A percentile compares a stretch with the other conserved stretches of the same genome.
Evolutionary conservation across 2,329 filamentous ascomycete species (phyloP).

Genomic region (Aspergillus unguis): DNA sequence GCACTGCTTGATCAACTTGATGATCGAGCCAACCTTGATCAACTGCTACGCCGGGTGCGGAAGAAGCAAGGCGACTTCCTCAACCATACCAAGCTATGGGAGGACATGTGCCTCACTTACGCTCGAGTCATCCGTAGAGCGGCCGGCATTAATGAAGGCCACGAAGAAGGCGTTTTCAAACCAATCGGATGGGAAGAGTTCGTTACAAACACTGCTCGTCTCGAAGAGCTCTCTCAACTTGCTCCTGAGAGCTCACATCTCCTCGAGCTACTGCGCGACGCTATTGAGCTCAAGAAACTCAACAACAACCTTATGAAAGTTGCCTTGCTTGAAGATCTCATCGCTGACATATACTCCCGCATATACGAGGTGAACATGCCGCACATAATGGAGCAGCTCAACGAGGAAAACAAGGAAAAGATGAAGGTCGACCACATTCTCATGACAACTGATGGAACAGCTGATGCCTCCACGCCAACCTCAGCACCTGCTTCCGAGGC

Average conservation of each 20-base stretch:
- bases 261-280: conserved; percentile 63
- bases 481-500: conserved; percentile 34
- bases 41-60: conserved; percentile 72
- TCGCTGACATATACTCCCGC: conserved; percentile 81
- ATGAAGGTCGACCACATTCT: conserved; percentile 49
- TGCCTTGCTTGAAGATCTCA: conserved; percentile 83
- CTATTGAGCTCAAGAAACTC: conserved; percentile 69
- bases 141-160: conserved; percentile 56
- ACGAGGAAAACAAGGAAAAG: conserved; percentile 46
- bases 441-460: conserved; percentile 34
- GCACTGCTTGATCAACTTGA: conserved; percentile 69
- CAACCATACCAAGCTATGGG: conserved; percentile 61
- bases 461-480: conserved; percentile 29
- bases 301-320: conserved; percentile 87
- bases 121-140: conserved; percentile 57
- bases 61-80: conserved; percentile 75
- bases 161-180: conserved; percentile 65
- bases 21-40: conserved; percentile 73
- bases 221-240: conserved; percentile 59
- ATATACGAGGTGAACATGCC: conserved; percentile 40
- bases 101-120: conserved; percentile 58
- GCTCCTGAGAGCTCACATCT: conserved; percentile 46
- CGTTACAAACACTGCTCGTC: conserved; percentile 53
- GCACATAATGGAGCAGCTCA: conserved; percentile 38
- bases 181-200: conserved; percentile 65